Evolutionary conservation across 768 basidiomycete species (phyloP).

Genomic region (Chiua virens): DNA sequence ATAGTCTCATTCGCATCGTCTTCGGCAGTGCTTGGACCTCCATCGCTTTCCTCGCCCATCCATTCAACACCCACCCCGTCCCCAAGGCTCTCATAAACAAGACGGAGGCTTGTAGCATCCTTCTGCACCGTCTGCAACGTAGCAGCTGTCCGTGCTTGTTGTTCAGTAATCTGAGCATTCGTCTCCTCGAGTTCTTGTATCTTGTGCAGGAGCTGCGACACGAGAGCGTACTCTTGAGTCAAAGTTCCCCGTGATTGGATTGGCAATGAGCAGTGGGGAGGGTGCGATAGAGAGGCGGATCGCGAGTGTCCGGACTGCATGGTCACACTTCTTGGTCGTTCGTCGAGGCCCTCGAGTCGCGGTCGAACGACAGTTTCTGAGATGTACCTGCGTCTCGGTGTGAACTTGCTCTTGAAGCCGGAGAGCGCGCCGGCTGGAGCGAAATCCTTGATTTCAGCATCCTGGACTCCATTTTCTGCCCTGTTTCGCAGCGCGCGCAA

Average conservation of each 20-base stretch:
- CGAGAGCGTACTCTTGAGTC: conserved; percentile 49
- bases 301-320: conserved; percentile 23
- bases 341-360: conserved; percentile 8
- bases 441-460: conserved; percentile 49
- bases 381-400: conserved; percentile 28
- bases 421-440: conserved; percentile 55
- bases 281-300: conserved; percentile 24
- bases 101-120: conserved; percentile 68
- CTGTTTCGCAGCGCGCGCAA: conserved; percentile 52
- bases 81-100: conserved; percentile 66
- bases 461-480: conserved; percentile 30
- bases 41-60: conserved; percentile 44
- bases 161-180: conserved; percentile 62
- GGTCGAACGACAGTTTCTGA: conserved; percentile 25
- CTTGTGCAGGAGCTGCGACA: conserved; percentile 72
- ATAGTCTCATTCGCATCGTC: conserved; percentile 33
- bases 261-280: conserved; percentile 12
- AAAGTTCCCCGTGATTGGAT: conserved; percentile 15
- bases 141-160: conserved; percentile 60
- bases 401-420: conserved; percentile 18
- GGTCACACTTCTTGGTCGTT: conserved; percentile 18
- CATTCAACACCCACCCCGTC: conserved; percentile 46
- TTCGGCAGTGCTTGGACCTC: conserved; percentile 25
- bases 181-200: conserved; percentile 76
- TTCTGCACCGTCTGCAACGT: conserved; percentile 69